phyloP scores from a whole-genome alignment of 345 rosid genomes.

The Citropsis articulata region DNA sequence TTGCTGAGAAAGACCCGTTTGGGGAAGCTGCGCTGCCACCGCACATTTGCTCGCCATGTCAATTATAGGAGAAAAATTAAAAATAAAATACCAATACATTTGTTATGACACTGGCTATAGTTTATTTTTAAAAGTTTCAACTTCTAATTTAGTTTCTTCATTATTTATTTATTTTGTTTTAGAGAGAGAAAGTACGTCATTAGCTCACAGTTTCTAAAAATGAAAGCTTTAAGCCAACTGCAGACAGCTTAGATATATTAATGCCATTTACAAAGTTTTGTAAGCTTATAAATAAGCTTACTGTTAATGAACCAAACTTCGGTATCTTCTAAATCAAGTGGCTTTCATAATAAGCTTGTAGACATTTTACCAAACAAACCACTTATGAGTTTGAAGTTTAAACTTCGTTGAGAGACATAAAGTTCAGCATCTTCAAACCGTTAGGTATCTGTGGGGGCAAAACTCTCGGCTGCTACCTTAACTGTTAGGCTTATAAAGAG shows the following conservation, averaged over 20 bases:
- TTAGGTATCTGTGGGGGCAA: background rate
- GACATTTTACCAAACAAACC: constrained; percentile 1
- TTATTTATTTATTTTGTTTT: too few relatives aligned
- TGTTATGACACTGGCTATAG: constrained; percentile 33
- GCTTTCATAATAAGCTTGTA: background rate
- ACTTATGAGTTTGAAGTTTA: background rate
- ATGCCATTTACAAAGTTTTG: background rate
- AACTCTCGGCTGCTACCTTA: background rate
- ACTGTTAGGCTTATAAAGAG: background rate
- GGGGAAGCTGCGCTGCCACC: too few relatives aligned
- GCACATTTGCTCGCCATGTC: too few relatives aligned
- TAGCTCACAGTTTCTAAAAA: background rate
- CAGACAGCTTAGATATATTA: background rate
- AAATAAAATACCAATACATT: constrained; percentile 47
- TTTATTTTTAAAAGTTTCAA: constrained; percentile 19
- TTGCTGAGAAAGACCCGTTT: too few relatives aligned
- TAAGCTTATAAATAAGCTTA: too few relatives aligned
- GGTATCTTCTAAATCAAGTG: background rate
- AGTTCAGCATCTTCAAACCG: background rate
- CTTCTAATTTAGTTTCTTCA: too few relatives aligned
- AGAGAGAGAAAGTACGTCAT: too few relatives aligned
- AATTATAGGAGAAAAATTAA: too few relatives aligned
- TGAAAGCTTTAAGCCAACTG: background rate
- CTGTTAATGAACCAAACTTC: background rate
- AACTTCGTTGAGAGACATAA: background rate